Conservation (phyloP, 2,329 filamentous ascomycete genomes). For the Xylariaceae sp. region DNA sequence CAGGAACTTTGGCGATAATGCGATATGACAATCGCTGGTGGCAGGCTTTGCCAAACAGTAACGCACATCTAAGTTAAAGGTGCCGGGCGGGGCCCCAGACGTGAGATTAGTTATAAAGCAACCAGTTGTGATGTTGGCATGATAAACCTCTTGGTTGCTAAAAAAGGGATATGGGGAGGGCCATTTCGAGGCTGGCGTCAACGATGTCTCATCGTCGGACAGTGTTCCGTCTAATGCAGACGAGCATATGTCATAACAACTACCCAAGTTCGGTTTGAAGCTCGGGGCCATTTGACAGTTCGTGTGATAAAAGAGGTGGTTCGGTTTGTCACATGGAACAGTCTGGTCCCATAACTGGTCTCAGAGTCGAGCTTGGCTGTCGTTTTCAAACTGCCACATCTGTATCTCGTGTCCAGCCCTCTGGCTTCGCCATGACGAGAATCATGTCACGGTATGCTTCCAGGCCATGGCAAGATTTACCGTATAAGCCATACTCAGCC, state of each 20-base stretch:
- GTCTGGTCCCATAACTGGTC: conserved; percentile 7
- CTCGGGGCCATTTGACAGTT: conserved; percentile 3
- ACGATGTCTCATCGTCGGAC: background rate
- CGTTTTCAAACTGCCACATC: conserved; percentile 12
- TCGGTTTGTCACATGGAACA: conserved; percentile 3
- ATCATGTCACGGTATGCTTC: conserved; percentile 11
- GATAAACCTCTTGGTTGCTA: background rate
- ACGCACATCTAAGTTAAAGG: conserved; percentile 5
- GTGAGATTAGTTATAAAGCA: too few species aligned
- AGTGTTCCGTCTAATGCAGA: background rate
- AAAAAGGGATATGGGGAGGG: background rate
- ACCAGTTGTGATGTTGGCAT: background rate
- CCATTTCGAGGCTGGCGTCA: background rate
- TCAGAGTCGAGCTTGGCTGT: background rate
- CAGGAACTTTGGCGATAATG: background rate
- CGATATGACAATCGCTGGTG: conserved; percentile 1
- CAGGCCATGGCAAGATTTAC: background rate
- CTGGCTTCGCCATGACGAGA: conserved; percentile 3
- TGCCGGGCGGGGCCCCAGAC: background rate
- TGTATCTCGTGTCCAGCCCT: conserved; percentile 13
- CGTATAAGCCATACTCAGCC: background rate
- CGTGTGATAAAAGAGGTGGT: conserved; percentile 9
- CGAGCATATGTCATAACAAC: background rate
- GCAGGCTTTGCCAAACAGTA: conserved; percentile 13
- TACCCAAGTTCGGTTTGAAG: background rate